phyloP scores from a whole-genome alignment of 352 stramenopile species.

The Globisporangium viniferum region DNA sequence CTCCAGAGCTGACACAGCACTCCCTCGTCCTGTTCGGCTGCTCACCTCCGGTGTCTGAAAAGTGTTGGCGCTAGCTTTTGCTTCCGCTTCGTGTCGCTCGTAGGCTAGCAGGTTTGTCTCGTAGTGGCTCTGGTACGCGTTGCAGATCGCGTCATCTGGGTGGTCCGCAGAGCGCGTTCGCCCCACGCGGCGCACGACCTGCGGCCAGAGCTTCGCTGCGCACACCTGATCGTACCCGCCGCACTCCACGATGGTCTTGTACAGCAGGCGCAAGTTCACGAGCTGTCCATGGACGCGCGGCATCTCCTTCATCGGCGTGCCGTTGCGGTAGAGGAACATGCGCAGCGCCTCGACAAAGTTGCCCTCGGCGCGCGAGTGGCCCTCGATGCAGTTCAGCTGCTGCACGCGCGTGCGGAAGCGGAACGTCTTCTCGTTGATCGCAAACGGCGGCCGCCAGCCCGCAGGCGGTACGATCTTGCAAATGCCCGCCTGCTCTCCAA shows the following conservation, averaged over 20 bases:
- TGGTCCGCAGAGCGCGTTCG: slow-evolving; percentile 47
- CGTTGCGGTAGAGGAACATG: slow-evolving; percentile 80
- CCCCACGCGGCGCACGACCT: slow-evolving; percentile 62
- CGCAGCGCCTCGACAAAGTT: slow-evolving; percentile 79
- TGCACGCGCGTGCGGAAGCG: slow-evolving; percentile 95
- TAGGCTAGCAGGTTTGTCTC: slow-evolving; percentile 47
- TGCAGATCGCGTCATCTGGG: slow-evolving; percentile 45
- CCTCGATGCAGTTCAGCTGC: slow-evolving; percentile 91
- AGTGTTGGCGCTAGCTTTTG: neutral
- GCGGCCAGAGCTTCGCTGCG: slow-evolving; percentile 31
- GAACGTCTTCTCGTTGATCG: slow-evolving; percentile 84
- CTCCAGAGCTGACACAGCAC: slow-evolving; percentile 12
- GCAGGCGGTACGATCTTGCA: slow-evolving; percentile 97
- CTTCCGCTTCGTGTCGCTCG: slow-evolving; percentile 34
- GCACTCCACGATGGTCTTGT: slow-evolving; percentile 54
- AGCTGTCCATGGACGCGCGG: slow-evolving; percentile 69
- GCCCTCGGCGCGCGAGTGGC: slow-evolving; percentile 70
- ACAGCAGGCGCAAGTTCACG: slow-evolving; percentile 66
- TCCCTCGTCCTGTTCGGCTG: slow-evolving; percentile 4
- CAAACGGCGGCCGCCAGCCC: slow-evolving; percentile 91
- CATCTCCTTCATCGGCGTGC: slow-evolving; percentile 73
- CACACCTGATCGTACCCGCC: slow-evolving; percentile 54
- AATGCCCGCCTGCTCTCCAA: slow-evolving; percentile 94
- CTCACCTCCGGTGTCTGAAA: slow-evolving; percentile 30
- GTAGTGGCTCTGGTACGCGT: slow-evolving; percentile 55